Evolutionary conservation across 305 asterid species (phyloP).

Genomic region (Ajuga reptans): DNA sequence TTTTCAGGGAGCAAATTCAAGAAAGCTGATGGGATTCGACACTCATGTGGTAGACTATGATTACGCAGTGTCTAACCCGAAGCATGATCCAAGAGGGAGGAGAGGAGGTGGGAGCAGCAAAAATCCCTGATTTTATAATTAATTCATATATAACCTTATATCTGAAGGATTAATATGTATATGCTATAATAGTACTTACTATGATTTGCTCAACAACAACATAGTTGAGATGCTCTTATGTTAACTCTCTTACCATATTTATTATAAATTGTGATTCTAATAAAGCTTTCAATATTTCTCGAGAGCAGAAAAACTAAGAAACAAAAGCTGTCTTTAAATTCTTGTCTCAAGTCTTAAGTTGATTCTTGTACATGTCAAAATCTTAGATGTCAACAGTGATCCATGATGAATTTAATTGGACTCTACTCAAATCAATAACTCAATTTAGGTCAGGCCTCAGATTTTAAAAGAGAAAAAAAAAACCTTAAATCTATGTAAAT

Average conservation of each 20-base stretch:
- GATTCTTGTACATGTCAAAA: too few relatives aligned
- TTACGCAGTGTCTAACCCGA: constrained; percentile 44
- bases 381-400: too few relatives aligned
- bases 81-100: constrained; percentile 53
- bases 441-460: too few relatives aligned
- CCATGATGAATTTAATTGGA: too few relatives aligned
- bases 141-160: too few relatives aligned
- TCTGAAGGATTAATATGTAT: not conserved
- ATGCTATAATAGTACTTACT: not conserved
- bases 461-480: too few relatives aligned
- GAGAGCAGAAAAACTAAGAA: too few relatives aligned
- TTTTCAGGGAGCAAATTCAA: constrained; percentile 29
- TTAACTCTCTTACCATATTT: not conserved
- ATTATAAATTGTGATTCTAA: not conserved
- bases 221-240: constrained; percentile 13
- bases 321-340: too few relatives aligned
- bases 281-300: not conserved
- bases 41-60: constrained; percentile 39
- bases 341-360: too few relatives aligned
- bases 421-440: too few relatives aligned
- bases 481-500: too few relatives aligned
- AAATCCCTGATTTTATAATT: constrained; percentile 36
- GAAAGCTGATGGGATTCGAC: constrained; percentile 35
- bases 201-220: constrained; percentile 16
- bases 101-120: constrained; percentile 35